These are phyloP conservation scores for Xylaria sp. DNA, from an alignment of 2,329 filamentous ascomycete species.

Conservation along the genomic window DNA sequence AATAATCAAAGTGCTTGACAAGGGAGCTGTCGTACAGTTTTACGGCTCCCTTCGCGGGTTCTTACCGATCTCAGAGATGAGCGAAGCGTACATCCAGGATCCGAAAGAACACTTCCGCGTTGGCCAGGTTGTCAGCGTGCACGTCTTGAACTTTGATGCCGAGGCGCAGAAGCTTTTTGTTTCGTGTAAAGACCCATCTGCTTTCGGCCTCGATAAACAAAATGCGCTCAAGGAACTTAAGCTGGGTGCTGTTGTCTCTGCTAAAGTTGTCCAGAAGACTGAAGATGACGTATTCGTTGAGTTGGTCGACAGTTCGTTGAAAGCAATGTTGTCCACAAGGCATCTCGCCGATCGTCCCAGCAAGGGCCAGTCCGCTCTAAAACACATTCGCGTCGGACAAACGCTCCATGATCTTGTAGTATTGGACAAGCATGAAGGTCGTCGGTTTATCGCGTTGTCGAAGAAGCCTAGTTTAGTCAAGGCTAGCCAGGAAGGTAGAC, in stretches of 20 bases:
- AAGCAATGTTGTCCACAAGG: conserved; percentile 73
- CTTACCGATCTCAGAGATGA: conserved; percentile 95
- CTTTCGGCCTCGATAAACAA: conserved; percentile 75
- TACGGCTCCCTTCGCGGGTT: conserved; percentile 84
- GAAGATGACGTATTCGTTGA: conserved; percentile 78
- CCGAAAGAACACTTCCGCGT: conserved; percentile 85
- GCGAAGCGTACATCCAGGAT: conserved; percentile 90
- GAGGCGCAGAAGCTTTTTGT: conserved; percentile 75
- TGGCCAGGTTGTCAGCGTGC: conserved; percentile 90
- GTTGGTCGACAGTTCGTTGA: conserved; percentile 71
- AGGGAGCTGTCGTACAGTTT: conserved; percentile 89
- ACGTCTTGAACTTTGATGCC: conserved; percentile 79
- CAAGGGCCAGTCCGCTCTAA: conserved; percentile 72
- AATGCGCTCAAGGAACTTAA: conserved; percentile 74
- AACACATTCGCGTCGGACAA: conserved; percentile 83
- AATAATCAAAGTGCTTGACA: conserved; percentile 76
- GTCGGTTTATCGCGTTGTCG: conserved; percentile 74
- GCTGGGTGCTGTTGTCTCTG: conserved; percentile 74
- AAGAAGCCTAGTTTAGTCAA: conserved; percentile 83
- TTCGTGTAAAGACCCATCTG: conserved; percentile 87
- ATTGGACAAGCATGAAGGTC: conserved; percentile 80
- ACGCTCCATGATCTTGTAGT: conserved; percentile 80
- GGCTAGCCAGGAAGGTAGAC: conserved; percentile 69
- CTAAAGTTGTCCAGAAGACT: conserved; percentile 79
- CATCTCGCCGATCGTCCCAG: conserved; percentile 85